Evolutionary conservation across 2,329 filamentous ascomycete species (phyloP).

Genomic region (Pseudogymnoascus sp.): DNA sequence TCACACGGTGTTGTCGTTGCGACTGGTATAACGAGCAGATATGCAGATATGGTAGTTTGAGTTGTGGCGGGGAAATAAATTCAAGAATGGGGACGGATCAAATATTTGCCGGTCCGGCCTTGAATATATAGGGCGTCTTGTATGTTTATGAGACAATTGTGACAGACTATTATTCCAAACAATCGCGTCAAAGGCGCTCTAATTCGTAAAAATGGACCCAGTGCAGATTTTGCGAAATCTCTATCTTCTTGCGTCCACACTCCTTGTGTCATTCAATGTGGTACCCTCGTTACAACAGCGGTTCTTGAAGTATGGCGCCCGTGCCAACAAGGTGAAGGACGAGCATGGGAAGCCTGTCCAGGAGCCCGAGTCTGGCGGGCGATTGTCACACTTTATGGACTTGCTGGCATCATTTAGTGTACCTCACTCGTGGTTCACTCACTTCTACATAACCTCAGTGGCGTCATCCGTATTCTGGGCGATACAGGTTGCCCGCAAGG

Average conservation of each 20-base stretch:
- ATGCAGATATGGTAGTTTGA: constrained; percentile 6
- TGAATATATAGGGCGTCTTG: background rate
- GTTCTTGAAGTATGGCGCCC: constrained; percentile 28
- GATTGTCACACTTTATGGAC: constrained; percentile 18
- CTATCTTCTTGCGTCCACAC: constrained; percentile 23
- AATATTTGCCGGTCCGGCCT: background rate
- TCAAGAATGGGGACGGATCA: background rate
- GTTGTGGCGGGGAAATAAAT: constrained; percentile 10
- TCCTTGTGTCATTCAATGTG: constrained; percentile 23
- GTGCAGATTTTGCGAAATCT: constrained; percentile 23
- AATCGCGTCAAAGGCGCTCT: background rate
- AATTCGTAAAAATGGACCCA: constrained; percentile 21
- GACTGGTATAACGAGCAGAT: background rate
- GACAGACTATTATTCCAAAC: background rate
- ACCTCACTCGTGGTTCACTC: constrained; percentile 81
- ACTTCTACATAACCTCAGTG: constrained; percentile 75
- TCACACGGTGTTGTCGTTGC: constrained; percentile 5
- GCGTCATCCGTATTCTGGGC: constrained; percentile 68
- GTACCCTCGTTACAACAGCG: constrained; percentile 24
- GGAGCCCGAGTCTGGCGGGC: background rate
- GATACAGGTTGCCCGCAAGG: constrained; percentile 50
- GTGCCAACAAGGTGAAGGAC: constrained; percentile 15
- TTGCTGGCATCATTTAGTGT: constrained; percentile 37
- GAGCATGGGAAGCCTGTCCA: constrained; percentile 8
- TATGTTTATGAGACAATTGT: background rate